Conservation (phyloP, 2,329 filamentous ascomycete species). For the Arachnomyces sp. region DNA sequence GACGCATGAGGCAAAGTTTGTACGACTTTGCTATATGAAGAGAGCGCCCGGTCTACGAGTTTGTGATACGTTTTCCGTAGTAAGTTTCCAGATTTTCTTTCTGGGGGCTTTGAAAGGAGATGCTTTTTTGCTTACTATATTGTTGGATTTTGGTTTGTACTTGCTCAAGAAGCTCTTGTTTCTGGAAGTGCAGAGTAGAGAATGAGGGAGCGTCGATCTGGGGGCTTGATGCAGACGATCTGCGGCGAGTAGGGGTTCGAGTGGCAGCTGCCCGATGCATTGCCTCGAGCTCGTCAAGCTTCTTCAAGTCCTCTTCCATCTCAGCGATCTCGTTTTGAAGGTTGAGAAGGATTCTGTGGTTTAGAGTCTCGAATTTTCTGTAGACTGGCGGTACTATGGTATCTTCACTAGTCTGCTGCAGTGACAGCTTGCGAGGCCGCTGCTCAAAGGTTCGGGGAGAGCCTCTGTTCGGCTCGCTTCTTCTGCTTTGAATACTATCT, state of each 20-base stretch:
- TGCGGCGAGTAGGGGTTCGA: constrained; percentile 24
- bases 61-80: constrained; percentile 2
- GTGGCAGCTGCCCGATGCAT: constrained; percentile 24
- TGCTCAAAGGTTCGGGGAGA: constrained; percentile 23
- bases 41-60: constrained; percentile 31
- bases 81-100: constrained; percentile 6
- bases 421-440: not conserved
- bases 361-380: constrained; percentile 70
- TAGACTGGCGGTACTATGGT: constrained; percentile 55
- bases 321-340: constrained; percentile 78
- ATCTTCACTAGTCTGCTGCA: not conserved
- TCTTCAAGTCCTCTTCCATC: constrained; percentile 67
- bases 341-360: constrained; percentile 72
- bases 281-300: constrained; percentile 54
- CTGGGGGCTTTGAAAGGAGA: not conserved
- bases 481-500: not conserved
- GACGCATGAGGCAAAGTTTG: constrained; percentile 40
- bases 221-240: constrained; percentile 32
- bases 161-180: constrained; percentile 46
- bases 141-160: constrained; percentile 52
- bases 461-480: constrained; percentile 12
- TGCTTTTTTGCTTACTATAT: constrained; percentile 43
- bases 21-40: constrained; percentile 40
- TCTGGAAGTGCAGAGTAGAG: constrained; percentile 45
- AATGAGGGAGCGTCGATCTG: constrained; percentile 41